Evolutionary conservation across 2,329 filamentous ascomycete species (phyloP).

Genomic region (Cryphonectria nitschkei): DNA sequence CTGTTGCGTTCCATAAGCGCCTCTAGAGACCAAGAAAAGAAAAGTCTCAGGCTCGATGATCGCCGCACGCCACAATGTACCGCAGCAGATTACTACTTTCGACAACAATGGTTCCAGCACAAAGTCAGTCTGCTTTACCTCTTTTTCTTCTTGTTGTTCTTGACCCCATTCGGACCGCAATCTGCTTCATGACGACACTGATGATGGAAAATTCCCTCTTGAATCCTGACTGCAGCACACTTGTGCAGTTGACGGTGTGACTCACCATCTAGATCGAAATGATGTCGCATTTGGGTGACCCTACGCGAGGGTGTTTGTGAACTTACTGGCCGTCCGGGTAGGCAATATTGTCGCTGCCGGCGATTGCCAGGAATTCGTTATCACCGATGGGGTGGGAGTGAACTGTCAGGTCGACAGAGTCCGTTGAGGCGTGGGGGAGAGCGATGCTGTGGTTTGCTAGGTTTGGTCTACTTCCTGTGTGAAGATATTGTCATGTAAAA

Average conservation of each 20-base stretch:
- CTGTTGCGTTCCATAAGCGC: neutral
- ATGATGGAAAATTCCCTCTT: too few relatives aligned
- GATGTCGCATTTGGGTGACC: neutral
- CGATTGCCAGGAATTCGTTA: neutral
- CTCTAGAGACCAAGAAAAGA: neutral
- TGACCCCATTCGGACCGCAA: neutral
- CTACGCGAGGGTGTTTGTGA: neutral
- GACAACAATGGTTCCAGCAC: neutral
- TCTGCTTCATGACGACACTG: neutral
- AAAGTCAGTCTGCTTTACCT: neutral
- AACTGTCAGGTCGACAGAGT: neutral
- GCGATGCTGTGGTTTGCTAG: too few relatives aligned
- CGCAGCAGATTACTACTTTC: neutral
- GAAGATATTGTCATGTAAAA: too few relatives aligned
- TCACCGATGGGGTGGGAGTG: neutral
- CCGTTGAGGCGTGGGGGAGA: neutral
- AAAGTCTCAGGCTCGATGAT: neutral
- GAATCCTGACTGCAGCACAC: neutral
- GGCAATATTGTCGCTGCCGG: too few relatives aligned
- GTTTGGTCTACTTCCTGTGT: too few relatives aligned
- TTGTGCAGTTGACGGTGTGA: neutral
- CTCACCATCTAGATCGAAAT: neutral
- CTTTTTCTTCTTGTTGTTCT: neutral
- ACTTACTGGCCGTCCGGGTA: too few relatives aligned
- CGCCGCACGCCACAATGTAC: neutral